Base-by-base conservation (phyloP, 176 grass and related monocot species). In the Poa annua region DNA sequence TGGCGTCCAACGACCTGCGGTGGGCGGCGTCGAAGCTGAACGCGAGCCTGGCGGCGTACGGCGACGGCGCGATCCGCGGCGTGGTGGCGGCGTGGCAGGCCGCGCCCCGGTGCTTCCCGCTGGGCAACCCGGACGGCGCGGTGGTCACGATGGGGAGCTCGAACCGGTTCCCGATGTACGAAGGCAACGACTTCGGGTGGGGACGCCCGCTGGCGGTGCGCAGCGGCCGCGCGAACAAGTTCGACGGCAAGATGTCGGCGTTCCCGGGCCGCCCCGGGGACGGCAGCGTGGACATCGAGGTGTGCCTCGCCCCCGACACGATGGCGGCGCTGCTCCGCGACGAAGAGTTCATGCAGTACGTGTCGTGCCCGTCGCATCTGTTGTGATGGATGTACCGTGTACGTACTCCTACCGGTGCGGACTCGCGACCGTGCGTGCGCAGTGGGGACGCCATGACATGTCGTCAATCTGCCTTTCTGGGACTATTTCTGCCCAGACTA, bases 91-190 rank as follows among this genome's bases (percentile, higher is more conserved):
- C 89, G 60, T 99, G 93, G 96, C 93, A 99, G 91, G 89, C 81
- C 5, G 88, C 86, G 8, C 93, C 96, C 15, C 81, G 86, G 69
- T 91, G 93, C 89, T 99, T 99, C 80, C 93, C 96, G 20, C 86
- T 99, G 83, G 96, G 96, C 54, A 99, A 99, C 81, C 96, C 96
- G 0, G 91, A 99, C 83, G 96, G 96, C 14, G 81, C 96, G 15
- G 93, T 92, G 59, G 82, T 99, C 66, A 99, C 93, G 9, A 99
- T 99, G 96, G 96, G 93, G 13, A 99, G 96, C 78, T 99, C 93
- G 5, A 89, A 90, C 79, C 83, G 96, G n/a, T 99, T 99, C 86
- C 96, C 96, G 32, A 92, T 96, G 93, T 99, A 99, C 61, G 89
- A 92, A 56, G 91, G 92, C 38, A 95, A 95, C 83, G 91, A 98